A percentile compares a stretch with the other conserved stretches of the same genome.
phyloP scores from a whole-genome alignment of 768 basidiomycete species.

The Tricholoma flavovirens region DNA sequence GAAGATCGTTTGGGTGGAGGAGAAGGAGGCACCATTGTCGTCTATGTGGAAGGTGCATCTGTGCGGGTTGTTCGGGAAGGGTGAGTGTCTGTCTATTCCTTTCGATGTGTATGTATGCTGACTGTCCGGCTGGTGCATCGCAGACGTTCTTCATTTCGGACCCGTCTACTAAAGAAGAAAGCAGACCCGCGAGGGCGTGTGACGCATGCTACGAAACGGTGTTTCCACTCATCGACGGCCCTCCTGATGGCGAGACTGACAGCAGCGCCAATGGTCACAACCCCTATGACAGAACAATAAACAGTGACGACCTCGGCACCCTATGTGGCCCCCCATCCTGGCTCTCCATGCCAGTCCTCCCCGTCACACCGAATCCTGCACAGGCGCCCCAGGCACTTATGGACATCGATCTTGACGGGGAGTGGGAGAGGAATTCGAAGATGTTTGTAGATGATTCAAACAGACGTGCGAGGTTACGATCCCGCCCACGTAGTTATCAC shows the following conservation, averaged over 20 bases:
- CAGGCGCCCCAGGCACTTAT: slow-evolving; percentile 34
- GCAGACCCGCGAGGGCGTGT: slow-evolving; percentile 72
- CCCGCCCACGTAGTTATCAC: slow-evolving; percentile 60
- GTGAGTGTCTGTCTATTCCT: slow-evolving; percentile 34
- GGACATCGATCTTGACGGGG: slow-evolving; percentile 41
- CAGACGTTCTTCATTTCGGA: slow-evolving; percentile 85
- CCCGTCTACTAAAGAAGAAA: slow-evolving; percentile 32
- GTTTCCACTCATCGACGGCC: slow-evolving; percentile 73
- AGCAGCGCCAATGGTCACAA: slow-evolving; percentile 5
- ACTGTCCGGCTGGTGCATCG: neutral
- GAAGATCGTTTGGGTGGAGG: slow-evolving; percentile 68
- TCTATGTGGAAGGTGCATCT: slow-evolving; percentile 81
- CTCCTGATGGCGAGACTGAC: slow-evolving; percentile 10
- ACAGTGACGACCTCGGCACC: slow-evolving; percentile 40
- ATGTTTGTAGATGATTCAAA: slow-evolving; percentile 17
- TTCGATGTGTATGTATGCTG: neutral
- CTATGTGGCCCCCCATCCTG: slow-evolving; percentile 47
- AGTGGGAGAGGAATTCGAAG: slow-evolving; percentile 10
- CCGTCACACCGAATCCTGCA: slow-evolving; percentile 27
- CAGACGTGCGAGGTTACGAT: slow-evolving; percentile 26
- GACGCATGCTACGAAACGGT: slow-evolving; percentile 83
- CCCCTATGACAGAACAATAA: neutral
- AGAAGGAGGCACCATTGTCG: slow-evolving; percentile 82
- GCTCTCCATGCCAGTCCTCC: slow-evolving; percentile 53
- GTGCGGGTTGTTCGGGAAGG: slow-evolving; percentile 74